These are phyloP conservation scores for Polygonum aviculare DNA, from an alignment of 148 eudicot species.

Conservation along the genomic window DNA sequence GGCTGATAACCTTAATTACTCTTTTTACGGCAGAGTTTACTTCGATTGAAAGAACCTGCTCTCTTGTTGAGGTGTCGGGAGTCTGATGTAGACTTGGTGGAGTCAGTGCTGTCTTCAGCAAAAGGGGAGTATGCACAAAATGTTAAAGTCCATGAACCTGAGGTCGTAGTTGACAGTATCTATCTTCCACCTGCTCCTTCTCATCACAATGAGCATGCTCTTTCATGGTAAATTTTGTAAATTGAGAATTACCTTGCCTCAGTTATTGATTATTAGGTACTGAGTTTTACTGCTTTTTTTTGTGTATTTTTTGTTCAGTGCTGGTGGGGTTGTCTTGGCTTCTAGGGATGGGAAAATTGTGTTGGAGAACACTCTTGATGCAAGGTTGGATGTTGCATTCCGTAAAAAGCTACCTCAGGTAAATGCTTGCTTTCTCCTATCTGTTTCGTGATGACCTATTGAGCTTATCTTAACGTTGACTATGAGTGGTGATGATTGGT, in stretches of 20 bases:
- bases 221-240: conserved; percentile 45
- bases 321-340: conserved; percentile 95
- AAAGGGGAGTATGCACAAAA: conserved; percentile 65
- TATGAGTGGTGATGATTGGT: not conserved
- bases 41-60: conserved; percentile 87
- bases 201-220: conserved; percentile 46
- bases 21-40: conserved; percentile 51
- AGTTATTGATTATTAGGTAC: not conserved
- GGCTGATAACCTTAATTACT: not conserved
- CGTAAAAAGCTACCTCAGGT: conserved; percentile 92
- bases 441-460: not conserved
- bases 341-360: conserved; percentile 98
- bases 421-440: conserved; percentile 7
- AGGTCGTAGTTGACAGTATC: conserved; percentile 60
- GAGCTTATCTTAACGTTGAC: not conserved
- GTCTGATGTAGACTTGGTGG: conserved; percentile 43
- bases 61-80: conserved; percentile 84
- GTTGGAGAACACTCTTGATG: conserved; percentile 88
- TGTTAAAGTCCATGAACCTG: conserved; percentile 71
- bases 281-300: conserved; percentile 8
- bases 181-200: conserved; percentile 79
- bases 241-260: not conserved
- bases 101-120: conserved; percentile 52
- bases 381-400: conserved; percentile 88
- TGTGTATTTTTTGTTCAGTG: conserved; percentile 42